phyloP scores from a whole-genome alignment of 2,329 filamentous ascomycete genomes.

The Diaporthe citrichinensis region DNA sequence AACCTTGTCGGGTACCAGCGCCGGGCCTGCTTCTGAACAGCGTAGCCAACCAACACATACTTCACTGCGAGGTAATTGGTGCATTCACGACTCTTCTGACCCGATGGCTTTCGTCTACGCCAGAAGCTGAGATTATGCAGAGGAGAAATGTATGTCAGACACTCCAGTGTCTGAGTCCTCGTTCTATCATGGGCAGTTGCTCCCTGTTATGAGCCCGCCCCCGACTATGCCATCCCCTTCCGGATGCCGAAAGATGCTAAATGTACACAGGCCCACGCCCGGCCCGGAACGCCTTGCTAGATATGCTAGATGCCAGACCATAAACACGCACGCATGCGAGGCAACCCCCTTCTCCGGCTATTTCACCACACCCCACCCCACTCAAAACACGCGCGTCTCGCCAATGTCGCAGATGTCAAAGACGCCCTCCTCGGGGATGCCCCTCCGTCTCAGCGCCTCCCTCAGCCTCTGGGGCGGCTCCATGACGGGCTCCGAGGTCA shows the following conservation, averaged over 20 bases:
- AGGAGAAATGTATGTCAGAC: not conserved
- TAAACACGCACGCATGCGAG: not conserved
- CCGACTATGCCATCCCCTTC: not conserved
- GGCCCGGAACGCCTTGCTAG: slow-evolving; percentile 19
- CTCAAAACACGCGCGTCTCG: slow-evolving; percentile 82
- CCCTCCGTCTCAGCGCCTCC: slow-evolving; percentile 78
- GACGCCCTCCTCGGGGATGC: slow-evolving; percentile 77
- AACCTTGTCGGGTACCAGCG: not conserved
- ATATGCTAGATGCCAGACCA: slow-evolving; percentile 13
- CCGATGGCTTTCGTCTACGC: not conserved
- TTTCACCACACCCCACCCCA: too few species aligned
- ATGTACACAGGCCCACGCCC: not conserved
- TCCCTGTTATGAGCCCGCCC: not conserved
- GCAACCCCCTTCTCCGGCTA: not conserved
- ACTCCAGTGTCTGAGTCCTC: not conserved
- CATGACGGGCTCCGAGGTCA: slow-evolving; percentile 87
- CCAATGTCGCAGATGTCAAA: slow-evolving; percentile 91
- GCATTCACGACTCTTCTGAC: not conserved
- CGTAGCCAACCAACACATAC: not conserved
- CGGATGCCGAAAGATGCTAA: not conserved
- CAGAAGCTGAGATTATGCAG: not conserved
- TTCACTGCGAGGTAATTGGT: not conserved
- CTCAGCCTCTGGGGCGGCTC: slow-evolving; percentile 83
- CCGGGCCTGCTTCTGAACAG: too few species aligned
- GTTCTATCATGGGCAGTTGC: not conserved